phyloP scores from a whole-genome alignment of 176 grass and related monocot genomes.

The Carex myosuroides region DNA sequence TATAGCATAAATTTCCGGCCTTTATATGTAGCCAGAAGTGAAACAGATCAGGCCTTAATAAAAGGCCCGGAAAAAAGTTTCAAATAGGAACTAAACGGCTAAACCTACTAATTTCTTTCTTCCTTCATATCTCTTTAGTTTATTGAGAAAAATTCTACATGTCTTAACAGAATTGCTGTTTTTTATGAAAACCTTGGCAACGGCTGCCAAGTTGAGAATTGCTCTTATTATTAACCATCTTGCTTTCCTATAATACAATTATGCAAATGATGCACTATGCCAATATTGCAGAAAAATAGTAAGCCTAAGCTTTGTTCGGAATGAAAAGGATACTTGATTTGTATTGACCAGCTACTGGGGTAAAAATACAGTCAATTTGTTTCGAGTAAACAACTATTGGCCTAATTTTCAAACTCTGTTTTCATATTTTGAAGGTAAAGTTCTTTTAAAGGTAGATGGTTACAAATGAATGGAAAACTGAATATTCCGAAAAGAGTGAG shows the following conservation, averaged over 20 bases:
- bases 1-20: neutral
- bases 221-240: no score
- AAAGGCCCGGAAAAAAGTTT: no score
- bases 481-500: neutral
- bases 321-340: neutral
- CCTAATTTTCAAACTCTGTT: neutral
- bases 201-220: no score
- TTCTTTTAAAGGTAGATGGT: neutral
- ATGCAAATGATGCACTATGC: neutral
- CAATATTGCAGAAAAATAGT: neutral
- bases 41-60: neutral
- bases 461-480: neutral
- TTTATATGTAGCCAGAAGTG: neutral
- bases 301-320: neutral
- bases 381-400: neutral
- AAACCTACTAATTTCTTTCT: neutral
- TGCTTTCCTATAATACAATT: neutral
- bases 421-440: neutral
- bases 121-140: neutral
- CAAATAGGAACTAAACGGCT: no score
- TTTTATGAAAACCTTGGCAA: no score
- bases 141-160: no score
- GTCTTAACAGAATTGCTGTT: no score
- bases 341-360: neutral
- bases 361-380: neutral